Base-by-base conservation (phyloP, 208 protist genomes). In the Leishmania aethiopica region DNA sequence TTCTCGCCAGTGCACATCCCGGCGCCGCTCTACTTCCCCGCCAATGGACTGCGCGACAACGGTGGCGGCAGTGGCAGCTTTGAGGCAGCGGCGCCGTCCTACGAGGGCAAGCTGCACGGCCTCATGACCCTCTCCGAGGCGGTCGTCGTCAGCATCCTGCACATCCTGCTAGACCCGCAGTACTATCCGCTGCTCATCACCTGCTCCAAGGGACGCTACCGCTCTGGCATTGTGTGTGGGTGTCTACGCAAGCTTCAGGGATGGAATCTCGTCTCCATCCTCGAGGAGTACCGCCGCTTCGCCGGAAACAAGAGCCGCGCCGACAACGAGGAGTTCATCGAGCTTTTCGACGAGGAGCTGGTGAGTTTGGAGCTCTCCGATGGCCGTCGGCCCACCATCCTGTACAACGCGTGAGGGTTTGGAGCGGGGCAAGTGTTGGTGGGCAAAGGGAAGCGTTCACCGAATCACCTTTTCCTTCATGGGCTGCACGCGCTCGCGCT, bases 321-420 rank as follows among this genome's bases (percentile, higher is more conserved):
- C 1, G 94, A 99, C 67, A 99, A 99, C 87, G 99, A 99, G 88
- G 99, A 99, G 91, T 99, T 99, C 87, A 99, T 99, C 77, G 99
- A 99, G 88, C 90, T 99, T n/a, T 99, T 99, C 80, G 99, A 99
- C 85, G 98, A 96, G 22, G 99, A 99, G 74, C 88, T 99, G 11
- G 97, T 99, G 19, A 98, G 84, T 64, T 55, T 99, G 17, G 88
- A 94, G 78, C 76, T 93, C 62, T 66, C 77, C 3, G 86, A 84
- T 47, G 92, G 91, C 1, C 86, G 89, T 2, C 87, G 83, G 10
- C 93, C 94, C 62, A 95, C 89, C 28, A 95, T 97, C 37, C 75
- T 97, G 25, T 97, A 96, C 71, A 79, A 84, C 53, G 25, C 66
- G 32, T 85, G 57, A 69, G 22, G 75, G 53, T 28, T 35, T 35